phyloP scores from a whole-genome alignment of 139 green algal genomes.

The Penium margaritaceum region DNA sequence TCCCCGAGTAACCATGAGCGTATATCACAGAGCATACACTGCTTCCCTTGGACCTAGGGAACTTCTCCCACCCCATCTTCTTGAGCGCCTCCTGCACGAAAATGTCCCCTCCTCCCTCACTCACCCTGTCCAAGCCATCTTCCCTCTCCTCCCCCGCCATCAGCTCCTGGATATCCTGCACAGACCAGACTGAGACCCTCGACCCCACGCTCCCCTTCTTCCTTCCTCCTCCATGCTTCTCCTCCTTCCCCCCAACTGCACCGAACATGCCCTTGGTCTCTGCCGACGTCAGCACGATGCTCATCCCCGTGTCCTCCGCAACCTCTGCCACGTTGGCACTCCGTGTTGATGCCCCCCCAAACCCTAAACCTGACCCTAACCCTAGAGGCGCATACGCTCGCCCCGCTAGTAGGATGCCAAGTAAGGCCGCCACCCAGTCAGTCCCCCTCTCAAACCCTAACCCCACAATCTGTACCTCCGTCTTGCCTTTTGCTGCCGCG shows the following conservation, averaged over 20 bases:
- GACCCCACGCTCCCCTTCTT: neutral
- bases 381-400: conserved; percentile 19
- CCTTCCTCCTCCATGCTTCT: too few relatives aligned
- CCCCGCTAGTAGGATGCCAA: conserved; percentile 20
- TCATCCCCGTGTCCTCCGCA: conserved; percentile 16
- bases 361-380: too few relatives aligned
- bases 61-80: too few relatives aligned
- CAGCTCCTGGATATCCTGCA: conserved; percentile 12
- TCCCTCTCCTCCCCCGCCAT: neutral
- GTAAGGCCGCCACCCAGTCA: conserved; percentile 29
- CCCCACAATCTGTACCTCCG: conserved; percentile 14
- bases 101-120: too few relatives aligned
- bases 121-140: neutral
- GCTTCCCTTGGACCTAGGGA: neutral
- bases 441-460: conserved; percentile 17
- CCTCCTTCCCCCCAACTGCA: too few relatives aligned
- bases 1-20: neutral
- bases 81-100: too few relatives aligned
- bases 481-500: too few relatives aligned
- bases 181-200: neutral
- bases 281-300: conserved; percentile 7
- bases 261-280: too few relatives aligned
- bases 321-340: conserved; percentile 10
- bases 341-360: neutral
- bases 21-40: neutral